A percentile compares a stretch with the other conserved stretches of the same genome.
Conservation (phyloP, 2,329 filamentous ascomycete genomes). For the Fusarium armeniacum region DNA sequence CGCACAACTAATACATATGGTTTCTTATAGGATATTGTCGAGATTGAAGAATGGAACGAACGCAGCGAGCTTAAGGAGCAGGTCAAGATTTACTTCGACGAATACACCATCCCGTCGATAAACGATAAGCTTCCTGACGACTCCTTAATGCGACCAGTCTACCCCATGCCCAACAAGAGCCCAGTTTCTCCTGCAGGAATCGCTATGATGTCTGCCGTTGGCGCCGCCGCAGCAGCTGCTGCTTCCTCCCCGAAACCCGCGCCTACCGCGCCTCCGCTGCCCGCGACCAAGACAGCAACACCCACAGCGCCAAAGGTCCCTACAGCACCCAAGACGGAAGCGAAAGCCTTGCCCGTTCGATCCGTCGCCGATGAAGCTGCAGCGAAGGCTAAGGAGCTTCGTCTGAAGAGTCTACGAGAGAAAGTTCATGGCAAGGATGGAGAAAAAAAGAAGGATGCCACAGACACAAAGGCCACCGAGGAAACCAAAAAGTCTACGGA, state of each 20-base stretch:
- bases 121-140: constrained; percentile 63
- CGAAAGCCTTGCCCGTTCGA: constrained; percentile 60
- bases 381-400: constrained; percentile 72
- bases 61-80: constrained; percentile 94
- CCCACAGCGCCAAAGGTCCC: constrained; percentile 34
- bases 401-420: constrained; percentile 66
- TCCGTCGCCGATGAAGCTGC: constrained; percentile 76
- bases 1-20: constrained; percentile 6
- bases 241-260: constrained; percentile 46
- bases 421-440: constrained; percentile 67
- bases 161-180: constrained; percentile 28
- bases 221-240: constrained; percentile 36
- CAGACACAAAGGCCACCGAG: neutral
- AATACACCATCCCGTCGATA: constrained; percentile 70
- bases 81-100: constrained; percentile 77
- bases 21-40: constrained; percentile 80
- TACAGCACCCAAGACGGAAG: constrained; percentile 45
- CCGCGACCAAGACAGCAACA: constrained; percentile 42
- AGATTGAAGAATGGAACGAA: constrained; percentile 99
- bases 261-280: constrained; percentile 44
- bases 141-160: constrained; percentile 47
- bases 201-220: constrained; percentile 35
- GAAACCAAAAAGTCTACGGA: constrained; percentile 27
- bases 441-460: constrained; percentile 23
- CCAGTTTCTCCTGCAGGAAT: constrained; percentile 3